phyloP scores from a whole-genome alignment of 495 filamentous ascomycete genomes.

The Penicillium coprophilum region DNA sequence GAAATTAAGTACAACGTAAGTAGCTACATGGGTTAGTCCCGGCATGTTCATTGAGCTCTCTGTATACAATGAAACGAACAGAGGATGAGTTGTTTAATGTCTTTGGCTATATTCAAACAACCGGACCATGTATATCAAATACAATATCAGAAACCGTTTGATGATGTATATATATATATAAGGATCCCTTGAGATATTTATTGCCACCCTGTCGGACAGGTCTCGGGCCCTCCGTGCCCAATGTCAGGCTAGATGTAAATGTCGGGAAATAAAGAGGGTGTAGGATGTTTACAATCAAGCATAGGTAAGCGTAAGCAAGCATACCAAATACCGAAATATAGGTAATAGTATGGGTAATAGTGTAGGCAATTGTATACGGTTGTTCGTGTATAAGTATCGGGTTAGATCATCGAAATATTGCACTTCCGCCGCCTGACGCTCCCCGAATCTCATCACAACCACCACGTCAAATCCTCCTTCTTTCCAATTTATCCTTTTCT shows the following conservation, averaged over 20 bases:
- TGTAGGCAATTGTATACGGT: too few relatives aligned
- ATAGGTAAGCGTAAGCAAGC: too few relatives aligned
- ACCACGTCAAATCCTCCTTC: constrained; percentile 28
- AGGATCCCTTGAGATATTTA: constrained; percentile 2
- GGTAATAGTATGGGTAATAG: too few relatives aligned
- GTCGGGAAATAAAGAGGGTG: not conserved
- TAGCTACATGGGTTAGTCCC: not conserved
- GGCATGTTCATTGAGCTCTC: not conserved
- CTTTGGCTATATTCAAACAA: not conserved
- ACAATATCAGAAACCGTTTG: not conserved
- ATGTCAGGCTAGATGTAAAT: constrained; percentile 8
- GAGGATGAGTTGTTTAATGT: not conserved
- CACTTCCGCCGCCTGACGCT: constrained; percentile 41
- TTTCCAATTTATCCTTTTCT: constrained; percentile 10
- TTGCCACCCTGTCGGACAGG: constrained; percentile 3
- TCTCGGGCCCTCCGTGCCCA: constrained; percentile 13
- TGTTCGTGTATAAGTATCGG: constrained; percentile 4
- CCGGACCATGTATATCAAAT: not conserved
- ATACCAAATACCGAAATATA: not conserved
- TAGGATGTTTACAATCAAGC: too few relatives aligned
- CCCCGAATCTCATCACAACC: constrained; percentile 38
- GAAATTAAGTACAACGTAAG: too few relatives aligned
- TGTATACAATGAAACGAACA: not conserved
- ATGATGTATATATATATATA: not conserved
- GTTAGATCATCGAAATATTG: constrained; percentile 33